Evolutionary conservation across 352 stramenopile genomes (phyloP).

Genomic region (Phytophthora citrophthora): DNA sequence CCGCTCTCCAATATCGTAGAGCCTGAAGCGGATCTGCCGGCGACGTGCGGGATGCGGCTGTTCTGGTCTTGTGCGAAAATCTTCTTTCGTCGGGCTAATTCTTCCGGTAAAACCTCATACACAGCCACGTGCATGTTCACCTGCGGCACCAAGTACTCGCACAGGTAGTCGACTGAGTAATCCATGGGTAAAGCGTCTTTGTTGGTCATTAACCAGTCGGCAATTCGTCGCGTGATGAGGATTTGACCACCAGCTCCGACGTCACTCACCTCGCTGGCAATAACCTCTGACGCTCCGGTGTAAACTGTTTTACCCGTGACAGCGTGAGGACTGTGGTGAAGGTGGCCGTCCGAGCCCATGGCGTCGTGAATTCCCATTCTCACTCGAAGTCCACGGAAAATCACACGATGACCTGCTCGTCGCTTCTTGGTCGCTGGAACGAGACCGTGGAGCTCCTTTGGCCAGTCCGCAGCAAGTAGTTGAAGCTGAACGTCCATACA

Average conservation of each 20-base stretch:
- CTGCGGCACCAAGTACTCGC: slow-evolving; percentile 43
- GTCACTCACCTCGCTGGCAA: slow-evolving; percentile 56
- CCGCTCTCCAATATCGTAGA: slow-evolving; percentile 34
- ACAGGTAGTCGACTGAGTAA: slow-evolving; percentile 41
- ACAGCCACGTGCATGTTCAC: slow-evolving; percentile 44
- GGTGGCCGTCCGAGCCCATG: slow-evolving; percentile 39
- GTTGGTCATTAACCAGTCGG: slow-evolving; percentile 52
- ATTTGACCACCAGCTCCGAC: slow-evolving; percentile 61
- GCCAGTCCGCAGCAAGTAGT: slow-evolving; percentile 60
- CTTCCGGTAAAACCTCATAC: slow-evolving; percentile 41
- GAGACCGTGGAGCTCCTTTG: slow-evolving; percentile 59
- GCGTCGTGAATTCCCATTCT: slow-evolving; percentile 65
- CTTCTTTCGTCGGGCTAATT: slow-evolving; percentile 35
- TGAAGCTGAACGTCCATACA: slow-evolving; percentile 67
- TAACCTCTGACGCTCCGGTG: slow-evolving; percentile 54
- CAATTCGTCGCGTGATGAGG: slow-evolving; percentile 51
- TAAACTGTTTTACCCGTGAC: slow-evolving; percentile 61
- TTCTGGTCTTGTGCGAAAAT: slow-evolving; percentile 40
- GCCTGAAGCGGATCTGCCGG: slow-evolving; percentile 22
- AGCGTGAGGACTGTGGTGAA: slow-evolving; percentile 45
- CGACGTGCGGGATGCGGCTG: slow-evolving; percentile 34
- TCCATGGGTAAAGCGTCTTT: slow-evolving; percentile 40
- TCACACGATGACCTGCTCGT: slow-evolving; percentile 36
- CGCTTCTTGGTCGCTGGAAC: slow-evolving; percentile 53
- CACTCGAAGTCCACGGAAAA: slow-evolving; percentile 58